Conservation (phyloP, 768 basidiomycete genomes). For the Mrakia blollopis region DNA sequence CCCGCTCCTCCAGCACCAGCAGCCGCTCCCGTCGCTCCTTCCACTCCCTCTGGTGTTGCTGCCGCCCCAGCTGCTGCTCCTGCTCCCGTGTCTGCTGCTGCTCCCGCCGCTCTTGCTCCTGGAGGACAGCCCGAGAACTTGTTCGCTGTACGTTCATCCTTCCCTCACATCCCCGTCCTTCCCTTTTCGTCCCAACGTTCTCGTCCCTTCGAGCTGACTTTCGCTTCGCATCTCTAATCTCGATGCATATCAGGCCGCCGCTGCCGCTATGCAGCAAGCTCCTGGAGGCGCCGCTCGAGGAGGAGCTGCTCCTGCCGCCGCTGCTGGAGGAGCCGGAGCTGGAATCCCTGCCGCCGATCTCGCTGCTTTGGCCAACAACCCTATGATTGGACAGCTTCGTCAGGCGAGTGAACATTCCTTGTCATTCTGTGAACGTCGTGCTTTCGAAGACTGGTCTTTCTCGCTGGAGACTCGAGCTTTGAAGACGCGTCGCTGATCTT, state of each 20-base stretch:
- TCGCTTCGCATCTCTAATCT: background rate
- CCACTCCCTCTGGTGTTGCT: constrained; percentile 9
- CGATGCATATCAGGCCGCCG: constrained; percentile 37
- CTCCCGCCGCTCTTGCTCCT: constrained; percentile 37
- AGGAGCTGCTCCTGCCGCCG: constrained; percentile 41
- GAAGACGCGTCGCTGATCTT: background rate
- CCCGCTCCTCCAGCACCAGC: constrained; percentile 47
- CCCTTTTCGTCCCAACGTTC: background rate
- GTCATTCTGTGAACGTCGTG: background rate
- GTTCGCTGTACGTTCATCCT: constrained; percentile 60
- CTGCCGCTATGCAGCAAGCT: constrained; percentile 42
- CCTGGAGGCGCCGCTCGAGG: constrained; percentile 42
- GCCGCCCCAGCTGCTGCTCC: constrained; percentile 43
- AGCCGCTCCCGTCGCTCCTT: constrained; percentile 50
- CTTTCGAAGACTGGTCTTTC: background rate
- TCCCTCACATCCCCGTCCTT: constrained; percentile 40
- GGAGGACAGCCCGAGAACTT: constrained; percentile 63
- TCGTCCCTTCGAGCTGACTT: background rate
- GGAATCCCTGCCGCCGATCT: constrained; percentile 45
- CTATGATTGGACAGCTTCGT: constrained; percentile 68
- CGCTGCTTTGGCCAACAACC: constrained; percentile 49
- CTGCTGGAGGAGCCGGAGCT: constrained; percentile 40
- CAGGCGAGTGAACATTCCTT: constrained; percentile 36
- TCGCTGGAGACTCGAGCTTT: background rate
- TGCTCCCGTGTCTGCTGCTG: constrained; percentile 42